Base-by-base conservation (phyloP, 805 yeast genomes). In the Starmerella roubikii region DNA sequence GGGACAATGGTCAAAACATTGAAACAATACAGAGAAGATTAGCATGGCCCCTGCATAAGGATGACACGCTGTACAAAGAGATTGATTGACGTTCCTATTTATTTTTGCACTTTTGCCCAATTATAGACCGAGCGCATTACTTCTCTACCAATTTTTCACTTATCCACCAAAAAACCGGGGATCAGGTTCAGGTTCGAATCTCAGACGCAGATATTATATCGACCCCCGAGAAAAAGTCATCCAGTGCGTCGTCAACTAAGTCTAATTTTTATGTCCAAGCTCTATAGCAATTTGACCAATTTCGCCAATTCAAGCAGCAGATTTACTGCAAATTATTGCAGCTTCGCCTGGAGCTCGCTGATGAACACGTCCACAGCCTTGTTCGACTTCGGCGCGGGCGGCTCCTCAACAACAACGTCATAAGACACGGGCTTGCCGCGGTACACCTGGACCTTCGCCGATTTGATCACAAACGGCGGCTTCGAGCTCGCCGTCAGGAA, bases 41-140 rank as follows among this genome's bases (percentile, higher is more conserved):
- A 88, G 97, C 97, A 91, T 93, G 93, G 95, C 95, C 97, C 97
- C 95, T 88, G 97, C 97, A 88, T 91, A 91, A 91, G 95, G 97
- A 88, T 88, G 97, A 86, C 95, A 93, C 96, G 96, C 95, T 86
- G 78, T 85, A 84, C 96, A 88, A 88, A 88, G 96, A 88, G 97
- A 86, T 88, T 46, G 42, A 36, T 41, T 42, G 47, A 46, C 84
- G 81, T 73, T 65, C 67, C 65, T 70, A 77, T 79, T 82, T 82
- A 83, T 84, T 80, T 69, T 60, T 38, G 27, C 38, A 5, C 23
- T 24, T 30, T 24, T 4, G 4, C 29, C n/a, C n/a, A n/a, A n/a
- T n/a, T n/a, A n/a, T n/a, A n/a, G n/a, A n/a, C n/a, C n/a, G n/a
- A n/a, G n/a, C n/a, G n/a, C n/a, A n/a, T n/a, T n/a, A n/a, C n/a